Evolutionary conservation across 805 yeast species (phyloP), one percentile per base, ranked within the genome.

Genomic region (Vanderwaltozyma polyspora): DNA sequence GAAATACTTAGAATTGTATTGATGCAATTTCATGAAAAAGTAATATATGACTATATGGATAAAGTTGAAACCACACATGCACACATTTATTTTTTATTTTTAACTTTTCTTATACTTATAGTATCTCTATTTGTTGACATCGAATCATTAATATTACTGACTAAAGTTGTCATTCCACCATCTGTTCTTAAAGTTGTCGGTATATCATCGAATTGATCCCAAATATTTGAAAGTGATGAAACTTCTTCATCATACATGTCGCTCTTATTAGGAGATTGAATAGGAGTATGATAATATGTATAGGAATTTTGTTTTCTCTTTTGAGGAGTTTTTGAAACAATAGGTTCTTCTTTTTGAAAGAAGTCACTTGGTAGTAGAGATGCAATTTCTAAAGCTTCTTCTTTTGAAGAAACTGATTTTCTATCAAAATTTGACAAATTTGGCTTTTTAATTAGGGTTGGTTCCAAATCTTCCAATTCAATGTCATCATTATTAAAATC

Each of bases 281-380:
- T 11, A 10, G n/a, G 12, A 5, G 10, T 22, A 5, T 22, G 11
- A 6, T 22, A 3, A 5, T 5, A 8, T 8, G 15, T 22, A 10
- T 5, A 6, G 15, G 4, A n/a, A 5, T 22, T 13, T 3, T 28
- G 31, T 12, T 19, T 6, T 19, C 8, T 13, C 4, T 10, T 19
- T 17, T n/a, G 13, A 9, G 9, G 7, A 12, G 9, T 13, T 5
- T n/a, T 13, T 8, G 10, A 9, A 7, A 12, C 19, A 10, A 8
- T 18, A 25, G 16, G 16, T n/a, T 25, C 24, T 13, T 31, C 30
- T 16, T 36, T 36, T 35, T 52, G 55, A 19, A 52, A 50, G 35
- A 45, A 50, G 38, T 52, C 46, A 31, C 47, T 45, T 9, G 57
- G 55, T 27, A 50, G 34, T 25, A 40, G 35, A 12, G 51, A 40